Evolutionary conservation across 1,284 basidiomycete species (phyloP).

Genomic region (Ceratobasidium sp.): DNA sequence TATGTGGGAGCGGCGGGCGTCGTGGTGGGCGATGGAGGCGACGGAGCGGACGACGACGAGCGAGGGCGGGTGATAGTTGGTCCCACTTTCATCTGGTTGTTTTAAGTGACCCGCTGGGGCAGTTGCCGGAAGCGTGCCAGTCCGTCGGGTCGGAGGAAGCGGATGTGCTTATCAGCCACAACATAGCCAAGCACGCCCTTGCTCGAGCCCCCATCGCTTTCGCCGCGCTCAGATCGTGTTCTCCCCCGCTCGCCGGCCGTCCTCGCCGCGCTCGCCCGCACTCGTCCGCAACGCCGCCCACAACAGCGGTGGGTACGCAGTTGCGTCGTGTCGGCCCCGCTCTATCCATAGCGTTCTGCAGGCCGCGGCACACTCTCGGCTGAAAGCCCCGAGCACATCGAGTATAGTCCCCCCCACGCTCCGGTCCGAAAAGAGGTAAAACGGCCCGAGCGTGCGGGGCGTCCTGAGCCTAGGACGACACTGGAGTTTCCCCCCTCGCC

Average conservation of each 20-base stretch:
- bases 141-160: background rate
- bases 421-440: constrained; percentile 13
- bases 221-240: background rate
- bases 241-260: background rate
- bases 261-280: background rate
- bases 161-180: no score
- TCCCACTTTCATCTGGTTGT: background rate
- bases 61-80: no score
- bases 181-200: no score
- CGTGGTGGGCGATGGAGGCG: constrained; percentile 13
- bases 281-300: background rate
- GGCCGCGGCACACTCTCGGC: background rate
- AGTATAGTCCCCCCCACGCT: constrained; percentile 4
- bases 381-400: background rate
- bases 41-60: background rate
- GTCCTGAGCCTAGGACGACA: background rate
- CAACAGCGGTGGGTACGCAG: background rate
- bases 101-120: background rate
- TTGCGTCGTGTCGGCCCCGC: constrained; percentile 14
- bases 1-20: background rate
- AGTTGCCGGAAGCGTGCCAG: background rate
- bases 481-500: background rate
- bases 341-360: background rate
- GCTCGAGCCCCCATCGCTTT: background rate
- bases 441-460: background rate